Conservation (phyloP, 2,329 filamentous ascomycete genomes). For the Aspergillus ibericus region DNA sequence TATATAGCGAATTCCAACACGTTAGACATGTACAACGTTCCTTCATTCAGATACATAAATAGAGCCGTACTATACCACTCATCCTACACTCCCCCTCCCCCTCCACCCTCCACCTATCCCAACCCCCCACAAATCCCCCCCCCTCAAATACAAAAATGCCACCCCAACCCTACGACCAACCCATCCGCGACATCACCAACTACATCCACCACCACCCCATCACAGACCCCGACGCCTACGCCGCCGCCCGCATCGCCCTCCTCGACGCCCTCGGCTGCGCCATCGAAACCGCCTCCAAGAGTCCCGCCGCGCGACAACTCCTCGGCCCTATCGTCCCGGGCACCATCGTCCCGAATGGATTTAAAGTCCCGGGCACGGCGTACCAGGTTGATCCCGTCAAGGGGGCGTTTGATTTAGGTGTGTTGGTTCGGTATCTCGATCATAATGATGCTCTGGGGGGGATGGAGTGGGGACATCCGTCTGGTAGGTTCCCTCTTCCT, state of each 20-base stretch:
- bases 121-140: no score
- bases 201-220: neutral
- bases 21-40: neutral
- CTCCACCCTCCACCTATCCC: no score
- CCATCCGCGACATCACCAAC: neutral
- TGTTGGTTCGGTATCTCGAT: neutral
- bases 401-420: neutral
- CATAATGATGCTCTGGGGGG: neutral
- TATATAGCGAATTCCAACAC: neutral
- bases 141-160: no score
- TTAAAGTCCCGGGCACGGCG: neutral
- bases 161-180: neutral
- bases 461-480: neutral
- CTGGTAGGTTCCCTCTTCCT: neutral
- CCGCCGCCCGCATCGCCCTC: neutral
- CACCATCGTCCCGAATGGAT: neutral
- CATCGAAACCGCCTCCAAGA: neutral
- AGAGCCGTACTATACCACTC: neutral
- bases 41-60: neutral
- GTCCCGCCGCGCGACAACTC: neutral
- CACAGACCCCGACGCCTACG: neutral
- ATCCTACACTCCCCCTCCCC: neutral
- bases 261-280: neutral
- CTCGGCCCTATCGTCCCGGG: neutral
- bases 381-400: neutral